Conservation (phyloP, 768 basidiomycete species). For the Suillus plorans region DNA sequence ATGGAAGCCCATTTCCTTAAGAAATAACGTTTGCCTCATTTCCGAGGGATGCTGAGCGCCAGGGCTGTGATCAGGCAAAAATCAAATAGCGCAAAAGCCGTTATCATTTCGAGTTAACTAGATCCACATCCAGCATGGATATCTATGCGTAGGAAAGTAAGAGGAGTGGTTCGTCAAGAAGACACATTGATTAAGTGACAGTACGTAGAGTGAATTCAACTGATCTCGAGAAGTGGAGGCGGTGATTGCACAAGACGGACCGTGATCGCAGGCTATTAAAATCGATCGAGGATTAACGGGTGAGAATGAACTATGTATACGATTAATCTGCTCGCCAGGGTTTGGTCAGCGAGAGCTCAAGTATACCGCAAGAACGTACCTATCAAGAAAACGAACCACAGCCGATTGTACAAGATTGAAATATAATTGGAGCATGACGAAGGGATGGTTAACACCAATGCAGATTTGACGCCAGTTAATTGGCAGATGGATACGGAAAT, state of each 20-base stretch:
- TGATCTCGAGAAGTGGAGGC: not conserved
- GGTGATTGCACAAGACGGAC: not conserved
- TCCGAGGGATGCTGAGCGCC: not conserved
- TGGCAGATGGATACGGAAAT: not conserved
- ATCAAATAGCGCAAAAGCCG: not conserved
- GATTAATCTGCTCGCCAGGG: not conserved
- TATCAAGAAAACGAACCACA: not conserved
- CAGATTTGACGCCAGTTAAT: not conserved
- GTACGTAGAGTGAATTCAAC: not conserved
- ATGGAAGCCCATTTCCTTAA: conserved; percentile 3
- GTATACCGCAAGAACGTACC: not conserved
- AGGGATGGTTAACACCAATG: not conserved
- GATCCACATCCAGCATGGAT: not conserved
- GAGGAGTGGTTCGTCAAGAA: not conserved
- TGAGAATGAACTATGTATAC: not conserved
- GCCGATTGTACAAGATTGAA: not conserved
- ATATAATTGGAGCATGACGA: not conserved
- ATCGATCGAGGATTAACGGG: not conserved
- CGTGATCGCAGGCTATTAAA: not conserved
- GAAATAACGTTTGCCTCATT: conserved; percentile 1
- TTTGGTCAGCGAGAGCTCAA: not conserved
- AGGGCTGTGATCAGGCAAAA: conserved; percentile 2
- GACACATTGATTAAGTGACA: not conserved
- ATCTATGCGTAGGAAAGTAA: not conserved
- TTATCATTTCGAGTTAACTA: not conserved